phyloP scores from a whole-genome alignment of 345 rosid genomes.

The Linum trigynum region DNA sequence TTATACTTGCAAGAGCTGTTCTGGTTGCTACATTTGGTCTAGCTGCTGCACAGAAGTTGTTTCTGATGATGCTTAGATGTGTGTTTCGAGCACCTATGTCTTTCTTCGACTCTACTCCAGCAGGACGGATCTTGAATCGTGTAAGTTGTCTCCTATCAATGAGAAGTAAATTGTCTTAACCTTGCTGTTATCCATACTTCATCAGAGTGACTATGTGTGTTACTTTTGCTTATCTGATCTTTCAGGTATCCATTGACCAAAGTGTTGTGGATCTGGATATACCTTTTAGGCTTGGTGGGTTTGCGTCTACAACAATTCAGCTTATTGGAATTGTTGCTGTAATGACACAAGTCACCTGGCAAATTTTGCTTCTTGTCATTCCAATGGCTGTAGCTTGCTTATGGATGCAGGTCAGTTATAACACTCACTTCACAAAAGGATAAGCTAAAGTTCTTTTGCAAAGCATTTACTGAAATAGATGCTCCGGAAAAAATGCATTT shows the following conservation, averaged over 20 bases:
- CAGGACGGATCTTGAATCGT: constrained; percentile 93
- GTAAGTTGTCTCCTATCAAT: constrained; percentile 36
- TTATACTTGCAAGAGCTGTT: constrained; percentile 91
- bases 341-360: constrained; percentile 96
- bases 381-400: constrained; percentile 97
- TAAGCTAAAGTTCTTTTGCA: neutral
- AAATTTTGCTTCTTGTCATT: constrained; percentile 87
- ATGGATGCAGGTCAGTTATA: constrained; percentile 86
- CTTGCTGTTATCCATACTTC: neutral
- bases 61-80: constrained; percentile 84
- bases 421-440: neutral
- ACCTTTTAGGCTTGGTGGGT: constrained; percentile 98
- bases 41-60: constrained; percentile 93
- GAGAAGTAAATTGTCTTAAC: constrained; percentile 2
- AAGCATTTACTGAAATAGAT: neutral
- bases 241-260: constrained; percentile 96
- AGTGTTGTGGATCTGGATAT: constrained; percentile 99
- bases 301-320: constrained; percentile 98
- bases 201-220: neutral
- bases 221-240: constrained; percentile 2
- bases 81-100: constrained; percentile 98
- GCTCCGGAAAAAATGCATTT: neutral
- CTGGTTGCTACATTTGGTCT: constrained; percentile 97
- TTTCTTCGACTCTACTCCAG: constrained; percentile 98
- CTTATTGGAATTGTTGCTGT: constrained; percentile 92